Evolutionary conservation across 2,329 filamentous ascomycete genomes (phyloP), one percentile per base, ranked within the genome.

Genomic region (Ascochyta pisi): DNA sequence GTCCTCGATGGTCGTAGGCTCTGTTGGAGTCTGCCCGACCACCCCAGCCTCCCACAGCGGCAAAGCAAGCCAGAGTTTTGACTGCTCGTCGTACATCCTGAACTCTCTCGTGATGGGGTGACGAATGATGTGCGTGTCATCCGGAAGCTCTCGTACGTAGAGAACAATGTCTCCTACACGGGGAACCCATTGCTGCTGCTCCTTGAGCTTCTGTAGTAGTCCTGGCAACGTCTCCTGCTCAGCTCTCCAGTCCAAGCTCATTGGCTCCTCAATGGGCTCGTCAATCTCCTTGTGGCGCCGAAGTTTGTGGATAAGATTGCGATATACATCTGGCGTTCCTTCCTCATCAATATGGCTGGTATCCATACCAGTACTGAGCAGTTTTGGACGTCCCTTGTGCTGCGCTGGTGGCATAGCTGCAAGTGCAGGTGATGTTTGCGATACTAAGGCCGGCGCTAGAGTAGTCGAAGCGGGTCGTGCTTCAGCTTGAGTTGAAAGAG

Each of bases 1-100:
- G 53, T 86, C 83, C n/a, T 79, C 73, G 15, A 80, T 71, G 1
- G 71, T 64, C 0, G 77, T 65, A 1, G 65, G 45, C 23, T 82
- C 79, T 1, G 76, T 71, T 0, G 84, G 80, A 4, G 77, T 70
- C 64, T 87, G 81, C 1, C 81, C 79, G 10, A 88, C 73, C 0
- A 86, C 74, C 1, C 84, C 85, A 0, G 82, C 85, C 61, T 84
- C 80, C 85, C 85, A 88, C 6, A 69, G 52, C 0, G 83, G 82
- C 16, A 64, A 61, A 0, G 73, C 76, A 3, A 76, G 73, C 43
- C 76, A 78, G 1, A 59, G 40, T 7, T 64, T 59, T 1, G 31
- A 53, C 0, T 54, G 24, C 19, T 65, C 50, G 29, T 69, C 48
- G n/a, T 66, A 70, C 13, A 76, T 51, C 24, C 49, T 50, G 23